Evolutionary conservation across 2,329 filamentous ascomycete species (phyloP), one percentile per base, ranked within the genome.

Genomic region (Alternaria incomplexa): DNA sequence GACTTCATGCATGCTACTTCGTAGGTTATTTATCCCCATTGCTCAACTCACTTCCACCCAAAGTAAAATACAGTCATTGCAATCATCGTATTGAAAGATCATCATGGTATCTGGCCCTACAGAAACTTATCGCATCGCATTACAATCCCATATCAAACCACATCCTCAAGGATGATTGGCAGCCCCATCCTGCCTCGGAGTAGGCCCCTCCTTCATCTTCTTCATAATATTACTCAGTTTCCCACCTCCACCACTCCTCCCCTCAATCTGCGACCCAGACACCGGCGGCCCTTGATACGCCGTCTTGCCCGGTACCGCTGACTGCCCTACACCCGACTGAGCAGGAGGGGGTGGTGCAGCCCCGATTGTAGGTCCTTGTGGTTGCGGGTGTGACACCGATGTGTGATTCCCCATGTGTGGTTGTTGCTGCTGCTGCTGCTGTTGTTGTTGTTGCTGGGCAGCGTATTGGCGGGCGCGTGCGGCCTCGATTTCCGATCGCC

Each of bases 161-260:
- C 15, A 17, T 0, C 22, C 11, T 28, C 36, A 62, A 12, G 54
- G 13, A 13, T 59, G 32, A 13, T 22, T 11, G 3, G 56, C 65
- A 32, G 61, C 30, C 11, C 65, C 63, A 20, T 68, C 61, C 25
- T 61, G 55, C 13, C 58, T 59, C n/a, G 63, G 56, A 26, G 64
- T 64, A 28, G 72, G 69, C 5, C 74, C 73, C 50, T 76, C 73
- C 58, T 74, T 76, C 68, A 78, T 72, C 65, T 77, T 79, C 69
- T 73, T 75, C 69, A 78, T 69, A 5, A 78, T 70, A 15, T 71
- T 72, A n/a, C 71, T 76, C 57, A 79, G 46, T 47, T 69, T 76
- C 9, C 73, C 69, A 5, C 67, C 70, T n/a, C 66, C 58, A 22
- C 63, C 61, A 48, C 66, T 65, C 17, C 63, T 22, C 6, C 71